Base-by-base conservation (phyloP, 2,329 filamentous ascomycete genomes). In the Trichophaea hybrida region DNA sequence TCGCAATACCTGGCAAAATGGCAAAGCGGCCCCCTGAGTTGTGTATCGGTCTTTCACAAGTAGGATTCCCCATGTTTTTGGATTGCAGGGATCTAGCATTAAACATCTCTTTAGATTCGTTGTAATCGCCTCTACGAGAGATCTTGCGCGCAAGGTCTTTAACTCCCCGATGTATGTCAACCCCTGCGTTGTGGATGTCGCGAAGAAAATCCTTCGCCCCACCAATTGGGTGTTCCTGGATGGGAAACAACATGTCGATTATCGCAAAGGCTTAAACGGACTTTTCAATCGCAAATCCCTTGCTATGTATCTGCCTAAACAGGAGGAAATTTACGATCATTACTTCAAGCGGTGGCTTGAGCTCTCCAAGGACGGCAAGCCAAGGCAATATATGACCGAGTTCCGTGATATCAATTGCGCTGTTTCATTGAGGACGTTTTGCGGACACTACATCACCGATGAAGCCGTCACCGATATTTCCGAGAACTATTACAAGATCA, bases 1-100 rank as follows among this genome's bases (percentile, higher is more conserved):
- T 82, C 85, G 62, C 81, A 90, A 70, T 98, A 98, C 76, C 80
- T 90, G 72, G 84, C 79, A 62, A 96, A 97, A 78, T 98, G 93
- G 93, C 73, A 79, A 69, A 94, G 88, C 70, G 93, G 87, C 51
- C 84, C 87, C 52, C 78, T 98, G 68, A 96, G 90, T 78, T 98
- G 93, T 71, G 93, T 98, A 63, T 96, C 90, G 1, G 89, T 98
- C 69, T 98, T 98, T 77, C 93, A 98, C 82, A 98, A 97, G 88
- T 94, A 80, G 40, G 66, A 15, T 32, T 32, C 54, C 37, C 17
- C 15, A 17, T 8, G 12, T 1, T 8, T 49, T 49, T 55, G 12
- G 40, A 31, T 48, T 43, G 32, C 4, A 50, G 24, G 53, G 50
- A 48, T 17, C 34, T 43, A 15, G 8, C 10, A 31, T 31, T 34